These are phyloP conservation scores for Xylaria bambusicola DNA, from an alignment of 495 filamentous ascomycete genomes.

Conservation along the genomic window DNA sequence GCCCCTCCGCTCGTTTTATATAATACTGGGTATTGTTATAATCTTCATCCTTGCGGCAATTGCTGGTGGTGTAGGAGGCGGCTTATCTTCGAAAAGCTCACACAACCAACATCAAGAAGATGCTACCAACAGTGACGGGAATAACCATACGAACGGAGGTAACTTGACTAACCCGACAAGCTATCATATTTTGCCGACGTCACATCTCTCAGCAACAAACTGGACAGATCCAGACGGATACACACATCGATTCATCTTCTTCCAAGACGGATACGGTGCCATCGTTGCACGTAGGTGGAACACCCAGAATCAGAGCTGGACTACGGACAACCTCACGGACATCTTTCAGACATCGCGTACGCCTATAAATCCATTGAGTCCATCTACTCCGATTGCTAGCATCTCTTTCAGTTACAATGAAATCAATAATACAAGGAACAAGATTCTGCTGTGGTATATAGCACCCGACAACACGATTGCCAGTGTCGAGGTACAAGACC, in stretches of 20 bases:
- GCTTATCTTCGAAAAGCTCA: background rate
- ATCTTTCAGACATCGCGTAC: background rate
- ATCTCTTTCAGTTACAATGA: background rate
- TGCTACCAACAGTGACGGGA: background rate
- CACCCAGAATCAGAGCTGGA: constrained; percentile 17
- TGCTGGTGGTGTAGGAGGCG: background rate
- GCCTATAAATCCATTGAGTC: background rate
- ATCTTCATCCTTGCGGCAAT: background rate
- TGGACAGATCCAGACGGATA: constrained; percentile 16
- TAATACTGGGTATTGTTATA: background rate
- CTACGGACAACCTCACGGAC: constrained; percentile 19
- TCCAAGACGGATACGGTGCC: constrained; percentile 18
- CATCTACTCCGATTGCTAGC: constrained; percentile 10
- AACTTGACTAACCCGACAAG: background rate
- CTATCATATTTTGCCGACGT: constrained; percentile 14
- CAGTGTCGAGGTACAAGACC: background rate
- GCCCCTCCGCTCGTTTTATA: background rate
- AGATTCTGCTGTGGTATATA: constrained; percentile 18
- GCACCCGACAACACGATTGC: constrained; percentile 9
- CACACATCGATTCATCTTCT: constrained; percentile 20
- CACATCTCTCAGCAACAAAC: constrained; percentile 19
- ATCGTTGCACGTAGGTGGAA: constrained; percentile 22
- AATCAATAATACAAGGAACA: background rate
- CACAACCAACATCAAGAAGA: background rate
- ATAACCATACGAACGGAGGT: background rate